A percentile compares a stretch with the other conserved stretches of the same genome.
phyloP scores from a whole-genome alignment of 768 basidiomycete species.

The Tylopilus subfusipes region DNA sequence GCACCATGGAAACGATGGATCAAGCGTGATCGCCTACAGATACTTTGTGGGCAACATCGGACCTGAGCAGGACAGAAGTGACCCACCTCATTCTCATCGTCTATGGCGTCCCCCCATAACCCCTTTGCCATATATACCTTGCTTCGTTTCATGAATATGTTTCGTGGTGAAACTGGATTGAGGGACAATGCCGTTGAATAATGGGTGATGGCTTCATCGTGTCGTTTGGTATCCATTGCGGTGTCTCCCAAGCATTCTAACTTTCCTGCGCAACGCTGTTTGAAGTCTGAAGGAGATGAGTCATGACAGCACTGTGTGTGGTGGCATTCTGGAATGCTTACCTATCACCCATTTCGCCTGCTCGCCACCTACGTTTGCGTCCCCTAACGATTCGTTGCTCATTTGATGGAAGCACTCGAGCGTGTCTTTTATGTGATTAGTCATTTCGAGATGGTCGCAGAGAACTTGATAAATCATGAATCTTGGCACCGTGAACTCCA shows the following conservation, averaged over 20 bases:
- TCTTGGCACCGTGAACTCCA: background rate
- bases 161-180: background rate
- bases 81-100: background rate
- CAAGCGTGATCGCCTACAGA: background rate
- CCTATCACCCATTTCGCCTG: background rate
- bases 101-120: background rate
- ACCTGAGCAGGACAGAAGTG: background rate
- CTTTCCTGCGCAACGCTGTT: background rate
- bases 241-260: background rate
- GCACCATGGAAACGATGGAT: background rate
- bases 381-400: background rate
- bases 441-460: background rate
- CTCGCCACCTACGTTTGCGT: background rate
- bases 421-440: background rate
- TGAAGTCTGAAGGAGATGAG: background rate
- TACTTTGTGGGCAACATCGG: background rate
- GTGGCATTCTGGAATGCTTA: background rate
- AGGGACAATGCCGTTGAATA: slow-evolving; percentile 1
- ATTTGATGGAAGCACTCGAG: background rate
- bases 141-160: background rate
- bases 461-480: background rate
- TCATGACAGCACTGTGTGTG: no score
- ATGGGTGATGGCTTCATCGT: background rate
- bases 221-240: background rate
- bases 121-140: background rate